Conservation (phyloP, 495 filamentous ascomycete genomes). For the Amniculicola lignicola region DNA sequence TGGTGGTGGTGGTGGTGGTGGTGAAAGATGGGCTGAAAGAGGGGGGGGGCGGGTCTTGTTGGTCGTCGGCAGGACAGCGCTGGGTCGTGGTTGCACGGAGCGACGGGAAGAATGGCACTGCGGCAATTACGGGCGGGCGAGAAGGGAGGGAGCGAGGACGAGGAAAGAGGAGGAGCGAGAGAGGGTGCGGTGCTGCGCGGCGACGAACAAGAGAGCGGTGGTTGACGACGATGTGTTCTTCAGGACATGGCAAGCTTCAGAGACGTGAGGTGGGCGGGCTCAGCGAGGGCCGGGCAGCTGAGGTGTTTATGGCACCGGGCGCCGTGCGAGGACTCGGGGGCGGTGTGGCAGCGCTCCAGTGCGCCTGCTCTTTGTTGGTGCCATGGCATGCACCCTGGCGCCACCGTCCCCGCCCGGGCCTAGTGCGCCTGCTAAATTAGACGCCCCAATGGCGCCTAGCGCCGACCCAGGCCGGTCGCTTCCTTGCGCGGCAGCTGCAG, state of each 20-base stretch:
- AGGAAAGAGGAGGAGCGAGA: background rate
- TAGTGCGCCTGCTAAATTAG: too few species aligned
- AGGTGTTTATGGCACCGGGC: background rate
- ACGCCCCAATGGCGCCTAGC: too few species aligned
- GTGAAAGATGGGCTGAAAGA: constrained; percentile 8
- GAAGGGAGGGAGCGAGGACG: background rate
- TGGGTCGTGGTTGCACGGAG: constrained; percentile 24
- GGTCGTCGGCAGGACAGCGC: constrained; percentile 5
- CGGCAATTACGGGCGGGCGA: background rate
- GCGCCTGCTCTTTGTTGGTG: background rate
- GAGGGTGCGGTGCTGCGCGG: background rate
- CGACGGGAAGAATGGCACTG: constrained; percentile 15
- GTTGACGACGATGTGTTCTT: too few species aligned
- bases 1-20: constrained; percentile 3
- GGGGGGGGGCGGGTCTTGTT: background rate
- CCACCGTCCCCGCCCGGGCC: too few species aligned
- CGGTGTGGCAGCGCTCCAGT: background rate
- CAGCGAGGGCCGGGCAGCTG: background rate
- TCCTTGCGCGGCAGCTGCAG: too few species aligned
- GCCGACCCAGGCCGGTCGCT: too few species aligned
- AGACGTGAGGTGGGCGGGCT: background rate
- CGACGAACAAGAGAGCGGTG: background rate
- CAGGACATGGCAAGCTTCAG: background rate
- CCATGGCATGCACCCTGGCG: background rate
- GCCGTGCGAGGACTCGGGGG: background rate